Base-by-base conservation (phyloP, 345 rosid species). In the Erucastrum elatum region DNA sequence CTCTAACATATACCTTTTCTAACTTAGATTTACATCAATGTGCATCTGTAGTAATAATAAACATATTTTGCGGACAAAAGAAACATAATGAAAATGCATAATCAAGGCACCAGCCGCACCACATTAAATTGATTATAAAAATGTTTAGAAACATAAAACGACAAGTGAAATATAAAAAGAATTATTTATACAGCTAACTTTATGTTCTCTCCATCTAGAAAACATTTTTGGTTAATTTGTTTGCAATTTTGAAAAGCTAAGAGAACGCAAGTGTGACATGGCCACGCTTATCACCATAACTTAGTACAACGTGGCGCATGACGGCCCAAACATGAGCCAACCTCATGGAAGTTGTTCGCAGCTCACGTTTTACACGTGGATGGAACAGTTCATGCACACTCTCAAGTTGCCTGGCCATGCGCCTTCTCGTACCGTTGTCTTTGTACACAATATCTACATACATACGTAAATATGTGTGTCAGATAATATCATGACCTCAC, bases 331-430 rank as follows among this genome's bases (percentile, higher is more conserved):
- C 67, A 51, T 80, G 71, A 80, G 83, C 76, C 76, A 41, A 75
- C 33, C 83, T 80, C 80, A 80, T 80, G 83, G 80, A 70, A 70
- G 76, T 34, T 70, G 2, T 58, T 66, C 59, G 64, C 44, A 70
- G 10, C 72, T 64, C 76, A 65, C 59, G 80, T 44, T 58, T 56
- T 0, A 56, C 83, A 80, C 76, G 83, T 80, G 83, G 76, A 44
- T 2, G 27, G 72, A 80, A 80, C 83, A 80, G 83, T 80, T 26
- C 71, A 70, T 80, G 76, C 83, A 80, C 83, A 75, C 83, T 80
- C 80, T 75, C 3, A 75, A 75, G 72, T 75, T 58, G 68, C 63
- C 67, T 64, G 8, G 64, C 72, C 83, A 80, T 80, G 80, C 80
- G 83, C 83, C 31, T 70, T 75, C 76, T 64, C 12, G 39, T 67